These are phyloP conservation scores for Zygnema circumcarinatum DNA, from an alignment of 139 green algal species.

Conservation along the genomic window DNA sequence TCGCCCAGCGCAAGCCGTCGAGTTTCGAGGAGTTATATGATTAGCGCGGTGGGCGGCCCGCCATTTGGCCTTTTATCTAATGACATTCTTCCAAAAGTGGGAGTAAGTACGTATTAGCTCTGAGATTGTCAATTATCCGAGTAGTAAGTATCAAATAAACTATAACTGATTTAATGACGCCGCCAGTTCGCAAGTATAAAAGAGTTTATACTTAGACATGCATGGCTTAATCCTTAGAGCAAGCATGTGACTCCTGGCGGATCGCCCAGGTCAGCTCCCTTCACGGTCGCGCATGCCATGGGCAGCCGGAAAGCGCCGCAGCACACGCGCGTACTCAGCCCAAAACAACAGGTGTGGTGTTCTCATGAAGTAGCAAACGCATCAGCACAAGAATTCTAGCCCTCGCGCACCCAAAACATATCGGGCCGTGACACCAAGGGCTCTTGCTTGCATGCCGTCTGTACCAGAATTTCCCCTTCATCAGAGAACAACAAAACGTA, in stretches of 20 bases:
- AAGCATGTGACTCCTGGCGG: conserved; percentile 97
- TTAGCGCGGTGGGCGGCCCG: conserved; percentile 59
- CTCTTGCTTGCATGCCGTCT: too few relatives aligned
- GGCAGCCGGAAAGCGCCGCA: too few relatives aligned
- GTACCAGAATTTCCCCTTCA: too few relatives aligned
- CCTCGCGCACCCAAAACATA: too few relatives aligned
- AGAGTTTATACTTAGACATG: conserved; percentile 98
- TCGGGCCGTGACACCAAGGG: too few relatives aligned
- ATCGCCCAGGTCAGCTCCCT: conserved; percentile 90
- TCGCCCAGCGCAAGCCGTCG: conserved; percentile 79
- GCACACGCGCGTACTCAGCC: too few relatives aligned
- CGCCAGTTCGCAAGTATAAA: conserved; percentile 99
- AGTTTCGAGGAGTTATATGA: conserved; percentile 94
- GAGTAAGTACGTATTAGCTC: conserved; percentile 91
- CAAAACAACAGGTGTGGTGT: too few relatives aligned
- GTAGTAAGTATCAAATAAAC: conserved; percentile 98
- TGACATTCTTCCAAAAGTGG: conserved; percentile 89
- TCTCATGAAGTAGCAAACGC: too few relatives aligned
- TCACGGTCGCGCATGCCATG: too few relatives aligned
- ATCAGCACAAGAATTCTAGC: too few relatives aligned
- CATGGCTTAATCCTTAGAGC: conserved; percentile 98
- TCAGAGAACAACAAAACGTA: too few relatives aligned
- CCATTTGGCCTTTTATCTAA: conserved; percentile 87
- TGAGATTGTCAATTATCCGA: conserved; percentile 88
- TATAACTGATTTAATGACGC: conserved; percentile 99